Evolutionary conservation across 345 rosid genomes (phyloP), one percentile per base, ranked within the genome.

Genomic region (Geranium brycei): DNA sequence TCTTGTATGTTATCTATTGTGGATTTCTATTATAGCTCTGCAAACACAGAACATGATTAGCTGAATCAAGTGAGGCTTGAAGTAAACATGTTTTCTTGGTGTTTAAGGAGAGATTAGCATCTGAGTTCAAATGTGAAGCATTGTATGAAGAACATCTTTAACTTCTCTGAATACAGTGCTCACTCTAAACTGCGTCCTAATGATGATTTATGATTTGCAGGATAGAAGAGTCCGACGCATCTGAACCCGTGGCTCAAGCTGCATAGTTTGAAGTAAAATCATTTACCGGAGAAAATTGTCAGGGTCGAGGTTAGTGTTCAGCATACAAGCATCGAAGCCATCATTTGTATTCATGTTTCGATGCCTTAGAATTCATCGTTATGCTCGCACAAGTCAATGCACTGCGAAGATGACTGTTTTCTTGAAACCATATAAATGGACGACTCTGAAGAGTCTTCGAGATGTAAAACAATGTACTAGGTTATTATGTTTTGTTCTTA

Each of bases 201-300:
- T 13, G 28, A 23, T 23, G 28, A 23, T 23, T 23, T 11, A 13
- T 47, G 53, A 13, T 58, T 74, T 77, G 63, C 84, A 86, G 89
- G 82, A 56, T 58, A 31, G 84, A 79, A 69, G 73, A 64, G 11
- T 72, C 78, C 0, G 65, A 61, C 62, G 68, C 71, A 17, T 77
- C 78, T 40, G 91, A 86, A 76, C 73, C 85, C 10, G 75, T 79
- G 53, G 85, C 89, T 19, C 81, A 76, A 75, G 79, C 85, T 32
- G 85, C 70, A 53, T 86, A 76, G 67, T 58, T 66, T n/a, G 56
- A 64, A 60, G 40, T 17, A 35, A n/a, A 18, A 10, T 23, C 28
- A 23, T 23, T 23, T 23, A 23, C 28, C n/a, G 15, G 61, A 58
- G 51, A 61, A 19, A 32, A 30, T 57, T 23, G 13, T 1, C 16